phyloP scores from a whole-genome alignment of 495 filamentous ascomycete genomes.

The Trichoderma orchidacearum region DNA sequence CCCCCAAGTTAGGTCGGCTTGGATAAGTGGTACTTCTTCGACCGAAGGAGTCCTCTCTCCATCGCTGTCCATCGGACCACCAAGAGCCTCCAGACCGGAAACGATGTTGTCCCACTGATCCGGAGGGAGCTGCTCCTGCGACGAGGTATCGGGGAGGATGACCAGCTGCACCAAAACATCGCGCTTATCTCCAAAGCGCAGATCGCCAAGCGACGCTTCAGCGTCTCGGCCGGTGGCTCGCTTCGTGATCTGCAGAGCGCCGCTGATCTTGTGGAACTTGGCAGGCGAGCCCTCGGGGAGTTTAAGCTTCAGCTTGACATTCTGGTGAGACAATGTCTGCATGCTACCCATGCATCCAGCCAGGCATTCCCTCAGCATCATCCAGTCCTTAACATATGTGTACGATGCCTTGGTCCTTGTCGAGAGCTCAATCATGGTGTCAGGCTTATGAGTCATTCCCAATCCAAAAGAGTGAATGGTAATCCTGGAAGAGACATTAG shows the following conservation, averaged over 20 bases:
- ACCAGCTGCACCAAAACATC: conserved; percentile 93
- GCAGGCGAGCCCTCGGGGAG: conserved; percentile 94
- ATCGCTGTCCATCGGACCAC: conserved; percentile 80
- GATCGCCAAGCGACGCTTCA: conserved; percentile 82
- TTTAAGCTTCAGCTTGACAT: conserved; percentile 90
- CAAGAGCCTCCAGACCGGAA: conserved; percentile 86
- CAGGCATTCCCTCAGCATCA: conserved; percentile 97
- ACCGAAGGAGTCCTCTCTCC: conserved; percentile 74
- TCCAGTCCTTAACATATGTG: conserved; percentile 99
- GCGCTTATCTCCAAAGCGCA: conserved; percentile 94
- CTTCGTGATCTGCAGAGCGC: conserved; percentile 92
- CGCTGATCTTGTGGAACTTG: conserved; percentile 97
- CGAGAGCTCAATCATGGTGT: conserved; percentile 96
- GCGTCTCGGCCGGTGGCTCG: conserved; percentile 94
- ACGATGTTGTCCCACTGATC: conserved; percentile 97
- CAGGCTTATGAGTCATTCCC: conserved; percentile 93
- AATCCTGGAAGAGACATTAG: too few species aligned
- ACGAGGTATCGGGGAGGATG: conserved; percentile 76
- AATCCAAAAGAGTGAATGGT: conserved; percentile 94
- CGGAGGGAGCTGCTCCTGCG: conserved; percentile 76
- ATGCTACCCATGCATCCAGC: conserved; percentile 90
- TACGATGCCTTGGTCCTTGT: conserved; percentile 94
- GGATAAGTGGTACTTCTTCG: conserved; percentile 90
- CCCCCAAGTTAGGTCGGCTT: conserved; percentile 87
- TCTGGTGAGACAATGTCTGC: conserved; percentile 95